Base-by-base conservation (phyloP, 345 rosid genomes). In the Ceriops zippeliana region DNA sequence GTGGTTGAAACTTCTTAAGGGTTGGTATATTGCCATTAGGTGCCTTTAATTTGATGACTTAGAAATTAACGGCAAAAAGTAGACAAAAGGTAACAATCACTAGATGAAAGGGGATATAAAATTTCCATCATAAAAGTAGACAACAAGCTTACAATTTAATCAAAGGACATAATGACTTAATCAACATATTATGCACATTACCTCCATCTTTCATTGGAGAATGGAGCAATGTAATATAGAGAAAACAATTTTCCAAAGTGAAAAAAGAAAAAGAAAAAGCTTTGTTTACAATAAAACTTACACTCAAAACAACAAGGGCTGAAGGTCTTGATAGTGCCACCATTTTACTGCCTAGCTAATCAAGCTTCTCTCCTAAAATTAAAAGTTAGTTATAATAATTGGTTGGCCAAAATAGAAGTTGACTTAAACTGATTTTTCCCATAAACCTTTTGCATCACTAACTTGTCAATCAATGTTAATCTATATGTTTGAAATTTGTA, bases 21-120 rank as follows among this genome's bases (percentile, higher is more conserved):
- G 88, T 83, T 7, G 99, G 98, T 70, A 91, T 84, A 46, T 97
- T 98, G 63, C 96, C 96, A 0, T 92, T 89, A 57, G 93, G 22
- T 65, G 92, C 58, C 97, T 95, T 58, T 60, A 74, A 54, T 37
- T 27, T 21, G 27, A 65, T 38, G 58, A 47, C n/a, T 64, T 64
- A 22, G 63, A 8, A 51, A 76, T 65, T 52, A 30, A 21, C 34
- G 59, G 54, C 62, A 2, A 47, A 2, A 24, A 32, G 26, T 35
- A 15, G 13, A 42, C 71, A 73, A 32, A 70, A 52, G 52, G 67
- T 42, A 52, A 52, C 38, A 82, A 64, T 58, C 69, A 32, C 34
- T 32, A 49, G 37, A 47, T 24, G 47, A 61, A 60, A 17, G 27
- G 13, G 51, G 56, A 5, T 42, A 22, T 46, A 24, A 6, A 26